Conservation (phyloP, 2,329 filamentous ascomycete genomes). For the Penicillium sclerotigenum region DNA sequence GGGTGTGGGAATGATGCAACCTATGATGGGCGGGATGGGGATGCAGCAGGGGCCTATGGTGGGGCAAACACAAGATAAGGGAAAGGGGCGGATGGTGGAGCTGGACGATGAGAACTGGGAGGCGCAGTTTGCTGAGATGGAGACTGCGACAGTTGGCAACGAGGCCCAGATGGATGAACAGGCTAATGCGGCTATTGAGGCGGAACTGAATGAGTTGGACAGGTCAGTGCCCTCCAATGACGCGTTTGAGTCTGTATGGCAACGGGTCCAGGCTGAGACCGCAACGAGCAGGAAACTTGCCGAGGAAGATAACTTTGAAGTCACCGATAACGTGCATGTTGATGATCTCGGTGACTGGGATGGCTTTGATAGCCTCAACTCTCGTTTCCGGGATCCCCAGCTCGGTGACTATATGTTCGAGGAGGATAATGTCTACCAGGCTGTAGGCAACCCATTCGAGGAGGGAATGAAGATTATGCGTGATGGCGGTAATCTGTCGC, state of each 20-base stretch:
- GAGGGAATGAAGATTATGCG: conserved; percentile 92
- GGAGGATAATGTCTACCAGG: conserved; percentile 83
- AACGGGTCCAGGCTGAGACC: conserved; percentile 47
- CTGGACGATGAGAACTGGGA: conserved; percentile 94
- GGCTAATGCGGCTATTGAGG: conserved; percentile 73
- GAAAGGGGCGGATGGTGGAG: conserved; percentile 78
- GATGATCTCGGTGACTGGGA: conserved; percentile 80
- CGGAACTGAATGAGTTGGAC: conserved; percentile 86
- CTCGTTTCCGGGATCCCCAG: conserved; percentile 69
- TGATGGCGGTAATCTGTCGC: conserved; percentile 87
- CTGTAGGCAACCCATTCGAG: conserved; percentile 79
- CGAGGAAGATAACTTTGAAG: conserved; percentile 57
- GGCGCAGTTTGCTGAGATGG: conserved; percentile 88
- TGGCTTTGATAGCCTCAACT: conserved; percentile 66
- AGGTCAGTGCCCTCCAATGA: conserved; percentile 67
- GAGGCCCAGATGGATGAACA: conserved; percentile 54
- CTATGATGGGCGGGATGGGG: conserved; percentile 49
- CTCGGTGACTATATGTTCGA: conserved; percentile 93
- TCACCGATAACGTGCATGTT: conserved; percentile 51
- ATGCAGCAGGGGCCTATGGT: conserved; percentile 47
- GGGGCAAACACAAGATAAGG: conserved; percentile 66
- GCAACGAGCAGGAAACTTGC: conserved; percentile 56
- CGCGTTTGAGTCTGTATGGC: conserved; percentile 79
- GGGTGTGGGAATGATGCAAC: conserved; percentile 46
- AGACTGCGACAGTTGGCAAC: conserved; percentile 53